Percentiles rank a stretch among this genome's conserved stretches.
These are phyloP conservation scores for Vitis hybrid DNA, from an alignment of 177 flowering plant species.

Conservation along the genomic window DNA sequence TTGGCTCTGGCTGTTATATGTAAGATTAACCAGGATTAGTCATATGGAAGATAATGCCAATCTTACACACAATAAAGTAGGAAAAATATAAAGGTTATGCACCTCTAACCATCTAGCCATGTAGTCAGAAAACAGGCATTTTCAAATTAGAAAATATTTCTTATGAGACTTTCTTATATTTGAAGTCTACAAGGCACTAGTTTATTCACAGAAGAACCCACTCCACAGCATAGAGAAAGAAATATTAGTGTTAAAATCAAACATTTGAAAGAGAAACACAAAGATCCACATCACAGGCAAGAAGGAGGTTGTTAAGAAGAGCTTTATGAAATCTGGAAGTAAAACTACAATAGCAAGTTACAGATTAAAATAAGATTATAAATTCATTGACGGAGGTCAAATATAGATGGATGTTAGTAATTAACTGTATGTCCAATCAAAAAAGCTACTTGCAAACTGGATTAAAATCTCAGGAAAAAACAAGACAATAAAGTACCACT, in stretches of 20 bases:
- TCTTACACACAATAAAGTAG: neutral
- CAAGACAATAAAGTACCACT: conserved; percentile 7
- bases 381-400: neutral
- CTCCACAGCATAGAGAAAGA: neutral
- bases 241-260: neutral
- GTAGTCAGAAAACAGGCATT: too few species aligned
- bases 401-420: neutral
- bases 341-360: neutral
- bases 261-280: neutral
- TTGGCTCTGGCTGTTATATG: conserved; percentile 69
- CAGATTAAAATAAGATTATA: neutral
- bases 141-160: too few species aligned
- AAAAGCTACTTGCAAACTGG: too few species aligned
- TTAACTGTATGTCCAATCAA: neutral
- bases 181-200: too few species aligned
- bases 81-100: neutral
- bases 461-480: too few species aligned
- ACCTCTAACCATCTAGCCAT: too few species aligned
- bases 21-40: neutral
- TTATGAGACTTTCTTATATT: too few species aligned
- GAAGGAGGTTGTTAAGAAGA: neutral
- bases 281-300: neutral
- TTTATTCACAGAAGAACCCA: too few species aligned
- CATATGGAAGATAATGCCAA: neutral
- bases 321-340: neutral